A percentile compares a stretch with the other conserved stretches of the same genome.
Conservation (phyloP, 2,329 filamentous ascomycete genomes). For the Sporothrix pallida region DNA sequence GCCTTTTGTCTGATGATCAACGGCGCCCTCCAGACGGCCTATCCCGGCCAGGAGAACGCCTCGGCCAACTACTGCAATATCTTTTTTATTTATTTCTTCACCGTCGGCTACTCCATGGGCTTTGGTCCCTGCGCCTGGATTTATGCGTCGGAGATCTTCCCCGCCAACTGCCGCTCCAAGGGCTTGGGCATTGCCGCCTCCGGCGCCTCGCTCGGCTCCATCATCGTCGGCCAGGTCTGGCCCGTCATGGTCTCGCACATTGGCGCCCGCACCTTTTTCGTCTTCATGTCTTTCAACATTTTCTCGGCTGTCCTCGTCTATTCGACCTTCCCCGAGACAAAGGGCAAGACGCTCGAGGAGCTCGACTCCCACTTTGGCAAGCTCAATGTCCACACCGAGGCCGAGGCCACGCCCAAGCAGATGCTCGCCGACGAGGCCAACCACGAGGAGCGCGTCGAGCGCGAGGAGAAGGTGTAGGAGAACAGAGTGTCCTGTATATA, state of each 20-base stretch:
- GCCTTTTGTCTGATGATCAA: slow-evolving; percentile 44
- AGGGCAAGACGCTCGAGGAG: slow-evolving; percentile 48
- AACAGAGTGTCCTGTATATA: neutral
- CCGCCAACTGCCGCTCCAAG: slow-evolving; percentile 37
- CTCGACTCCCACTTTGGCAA: slow-evolving; percentile 42
- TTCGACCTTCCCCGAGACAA: slow-evolving; percentile 38
- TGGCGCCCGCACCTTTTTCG: slow-evolving; percentile 38
- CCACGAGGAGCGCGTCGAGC: slow-evolving; percentile 32
- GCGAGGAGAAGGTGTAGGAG: neutral
- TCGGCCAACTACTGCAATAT: slow-evolving; percentile 39
- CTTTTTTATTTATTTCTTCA: slow-evolving; percentile 40
- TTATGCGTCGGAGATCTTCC: slow-evolving; percentile 39
- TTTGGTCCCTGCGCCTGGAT: slow-evolving; percentile 40
- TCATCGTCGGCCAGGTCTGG: slow-evolving; percentile 39
- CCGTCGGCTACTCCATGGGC: slow-evolving; percentile 39
- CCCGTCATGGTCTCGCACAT: slow-evolving; percentile 39
- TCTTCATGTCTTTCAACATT: slow-evolving; percentile 40
- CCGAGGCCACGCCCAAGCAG: slow-evolving; percentile 41
- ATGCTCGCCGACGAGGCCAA: slow-evolving; percentile 37
- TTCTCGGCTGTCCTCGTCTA: slow-evolving; percentile 39
- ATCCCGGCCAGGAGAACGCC: slow-evolving; percentile 37
- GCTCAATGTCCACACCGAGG: slow-evolving; percentile 40
- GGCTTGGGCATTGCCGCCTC: slow-evolving; percentile 38
- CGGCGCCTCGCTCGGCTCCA: slow-evolving; percentile 37
- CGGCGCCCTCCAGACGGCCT: slow-evolving; percentile 36